A percentile compares a stretch with the other conserved stretches of the same genome.
These are phyloP conservation scores for Hydrangea macrophylla DNA, from an alignment of 148 eudicot genomes.

Conservation along the genomic window DNA sequence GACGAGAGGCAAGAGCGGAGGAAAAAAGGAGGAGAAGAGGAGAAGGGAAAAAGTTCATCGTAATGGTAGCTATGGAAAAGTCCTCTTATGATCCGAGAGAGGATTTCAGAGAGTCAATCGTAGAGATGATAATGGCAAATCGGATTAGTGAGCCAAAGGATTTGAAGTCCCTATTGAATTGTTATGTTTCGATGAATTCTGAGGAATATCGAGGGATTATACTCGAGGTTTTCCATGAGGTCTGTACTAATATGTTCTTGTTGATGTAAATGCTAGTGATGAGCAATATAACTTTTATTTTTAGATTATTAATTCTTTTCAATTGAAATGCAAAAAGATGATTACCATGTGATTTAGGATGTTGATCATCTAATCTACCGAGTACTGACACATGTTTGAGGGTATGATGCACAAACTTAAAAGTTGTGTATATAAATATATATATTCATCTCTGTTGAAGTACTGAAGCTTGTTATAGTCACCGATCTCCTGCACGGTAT, in stretches of 20 bases:
- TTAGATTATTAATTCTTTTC: neutral
- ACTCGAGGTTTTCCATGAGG: conserved; percentile 72
- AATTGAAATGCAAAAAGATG: neutral
- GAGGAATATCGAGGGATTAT: conserved; percentile 55
- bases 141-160: conserved; percentile 47
- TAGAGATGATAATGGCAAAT: conserved; percentile 59
- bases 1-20: conserved; percentile 30
- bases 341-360: too few relatives aligned
- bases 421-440: too few relatives aligned
- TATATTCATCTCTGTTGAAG: too few relatives aligned
- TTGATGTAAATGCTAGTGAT: conserved; percentile 33
- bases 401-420: too few relatives aligned
- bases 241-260: conserved; percentile 61
- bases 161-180: conserved; percentile 55
- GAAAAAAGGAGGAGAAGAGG: conserved; percentile 31
- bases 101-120: conserved; percentile 73
- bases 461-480: too few relatives aligned
- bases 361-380: too few relatives aligned
- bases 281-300: neutral
- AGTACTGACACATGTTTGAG: too few relatives aligned
- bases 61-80: conserved; percentile 80
- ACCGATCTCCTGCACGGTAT: too few relatives aligned
- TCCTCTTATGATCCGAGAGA: conserved; percentile 58
- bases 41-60: conserved; percentile 35
- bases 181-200: conserved; percentile 68